Evolutionary conservation across 805 yeast species (phyloP).

Genomic region (Wickerhamiella galacta): DNA sequence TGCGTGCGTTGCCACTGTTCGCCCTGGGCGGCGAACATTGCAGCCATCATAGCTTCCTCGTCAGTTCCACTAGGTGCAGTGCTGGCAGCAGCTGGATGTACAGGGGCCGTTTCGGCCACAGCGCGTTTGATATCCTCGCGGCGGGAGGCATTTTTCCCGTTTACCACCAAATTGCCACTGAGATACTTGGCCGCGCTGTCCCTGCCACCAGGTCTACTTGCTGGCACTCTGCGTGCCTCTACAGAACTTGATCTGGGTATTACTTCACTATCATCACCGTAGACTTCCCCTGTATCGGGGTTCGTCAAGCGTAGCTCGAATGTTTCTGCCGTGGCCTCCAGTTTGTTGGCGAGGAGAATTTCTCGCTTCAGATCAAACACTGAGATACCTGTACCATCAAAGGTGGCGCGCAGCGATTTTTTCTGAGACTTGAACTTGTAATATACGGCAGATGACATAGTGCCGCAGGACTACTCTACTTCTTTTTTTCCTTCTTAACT

Average conservation of each 20-base stretch:
- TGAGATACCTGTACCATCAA: constrained; percentile 93
- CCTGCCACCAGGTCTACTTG: constrained; percentile 29
- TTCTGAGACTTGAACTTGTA: constrained; percentile 76
- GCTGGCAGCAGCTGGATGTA: constrained; percentile 8
- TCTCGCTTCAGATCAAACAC: constrained; percentile 90
- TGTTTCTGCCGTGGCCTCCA: constrained; percentile 62
- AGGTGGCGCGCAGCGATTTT: constrained; percentile 57
- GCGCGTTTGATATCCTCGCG: constrained; percentile 19
- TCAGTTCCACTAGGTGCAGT: constrained; percentile 21
- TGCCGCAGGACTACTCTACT: neutral
- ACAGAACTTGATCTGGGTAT: constrained; percentile 79
- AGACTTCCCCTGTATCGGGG: constrained; percentile 57
- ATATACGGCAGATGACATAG: constrained; percentile 76
- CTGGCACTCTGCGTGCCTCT: constrained; percentile 64
- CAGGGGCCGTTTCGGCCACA: constrained; percentile 10
- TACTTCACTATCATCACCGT: constrained; percentile 78
- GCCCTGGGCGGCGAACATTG: constrained; percentile 85
- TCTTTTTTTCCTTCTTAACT: too few relatives aligned
- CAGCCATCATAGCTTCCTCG: constrained; percentile 78
- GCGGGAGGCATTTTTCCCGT: constrained; percentile 22
- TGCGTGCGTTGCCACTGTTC: constrained; percentile 94
- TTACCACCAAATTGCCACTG: constrained; percentile 26
- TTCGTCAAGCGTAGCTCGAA: constrained; percentile 61
- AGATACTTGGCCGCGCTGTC: constrained; percentile 45
- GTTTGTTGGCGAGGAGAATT: constrained; percentile 60